Conservation (phyloP, 768 basidiomycete species). For the Sistotremastrum niveocremeum region DNA sequence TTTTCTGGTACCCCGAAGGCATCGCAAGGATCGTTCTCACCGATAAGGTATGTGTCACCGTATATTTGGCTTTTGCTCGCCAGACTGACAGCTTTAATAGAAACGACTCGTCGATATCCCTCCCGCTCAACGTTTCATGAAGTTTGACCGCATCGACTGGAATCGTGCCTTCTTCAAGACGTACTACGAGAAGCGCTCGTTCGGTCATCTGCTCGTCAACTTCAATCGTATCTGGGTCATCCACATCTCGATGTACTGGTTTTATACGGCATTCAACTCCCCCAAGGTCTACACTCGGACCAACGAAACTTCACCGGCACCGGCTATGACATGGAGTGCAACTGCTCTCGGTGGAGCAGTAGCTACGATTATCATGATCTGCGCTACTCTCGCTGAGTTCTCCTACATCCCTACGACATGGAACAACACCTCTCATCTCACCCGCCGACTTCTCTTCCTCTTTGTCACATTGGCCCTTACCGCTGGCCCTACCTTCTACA, state of each 20-base stretch:
- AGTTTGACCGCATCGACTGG: slow-evolving; percentile 96
- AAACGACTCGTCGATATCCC: slow-evolving; percentile 84
- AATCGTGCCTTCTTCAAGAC: slow-evolving; percentile 96
- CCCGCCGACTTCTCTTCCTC: slow-evolving; percentile 82
- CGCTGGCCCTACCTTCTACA: slow-evolving; percentile 87
- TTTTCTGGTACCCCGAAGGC: slow-evolving; percentile 99
- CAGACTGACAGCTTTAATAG: slow-evolving; percentile 24
- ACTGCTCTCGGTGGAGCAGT: slow-evolving; percentile 91
- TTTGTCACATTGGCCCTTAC: slow-evolving; percentile 84
- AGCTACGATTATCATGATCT: slow-evolving; percentile 92
- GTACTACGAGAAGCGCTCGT: slow-evolving; percentile 93
- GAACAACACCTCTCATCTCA: slow-evolving; percentile 96
- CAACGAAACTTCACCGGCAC: slow-evolving; percentile 33
- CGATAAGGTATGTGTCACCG: slow-evolving; percentile 55
- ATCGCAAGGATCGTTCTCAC: slow-evolving; percentile 80
- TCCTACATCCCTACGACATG: slow-evolving; percentile 97
- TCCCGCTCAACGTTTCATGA: slow-evolving; percentile 89
- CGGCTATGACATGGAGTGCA: slow-evolving; percentile 86
- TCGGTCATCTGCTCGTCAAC: slow-evolving; percentile 95
- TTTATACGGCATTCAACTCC: slow-evolving; percentile 91
- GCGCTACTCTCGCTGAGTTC: slow-evolving; percentile 88
- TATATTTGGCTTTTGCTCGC: background rate
- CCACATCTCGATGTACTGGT: slow-evolving; percentile 90
- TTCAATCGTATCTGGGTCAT: slow-evolving; percentile 99
- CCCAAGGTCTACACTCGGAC: slow-evolving; percentile 64